Base-by-base conservation (phyloP, 2,329 filamentous ascomycete genomes). In the Fusarium fujikuroi region DNA sequence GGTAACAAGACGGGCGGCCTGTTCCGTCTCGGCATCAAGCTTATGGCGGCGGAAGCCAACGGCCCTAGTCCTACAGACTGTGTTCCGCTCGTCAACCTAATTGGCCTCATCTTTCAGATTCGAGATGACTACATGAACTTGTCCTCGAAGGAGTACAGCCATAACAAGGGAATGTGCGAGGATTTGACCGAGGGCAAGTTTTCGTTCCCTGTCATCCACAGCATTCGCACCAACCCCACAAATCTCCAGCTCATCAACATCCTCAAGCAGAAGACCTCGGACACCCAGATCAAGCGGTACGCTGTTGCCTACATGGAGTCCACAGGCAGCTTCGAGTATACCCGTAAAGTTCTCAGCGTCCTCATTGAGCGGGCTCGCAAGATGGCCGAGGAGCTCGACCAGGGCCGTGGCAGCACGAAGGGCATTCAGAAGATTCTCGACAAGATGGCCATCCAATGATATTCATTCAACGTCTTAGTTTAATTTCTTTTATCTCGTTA, bases 161-260 rank as follows among this genome's bases (percentile, higher is more conserved):
- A 92, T 73, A 95, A 97, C 82, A 98, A 98, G 85, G 96, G 95
- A 56, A 89, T 97, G 76, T 97, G 94, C 82, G 95, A 98, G 85
- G 96, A 98, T 83, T 84, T 98, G 76, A 98, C 95, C 2, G 96
- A 98, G 84, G 95, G 95, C 72, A 98, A 98, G 87, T 98, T 98
- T 85, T 95, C 92, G 32, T 98, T 98, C 81, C 95, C 95, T 44
- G 92, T 98, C 78, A 97, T 98, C 78, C 95, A 98, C 84, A 92
- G 93, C 81, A 97, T 98, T 76, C 93, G 93, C 68, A 85, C 92
- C 67, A 89, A 95, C 79, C 93, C 90, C 23, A 83, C 85, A 36
- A 93, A 95, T 79, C 86, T 93, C 75, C 92, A 97, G 78, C 88
- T 99, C 62, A 89, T 98, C 81, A 97, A 96, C 79, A 98, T 98